Base-by-base conservation (phyloP, 176 grass and related monocot species). In the Carex littledalei region DNA sequence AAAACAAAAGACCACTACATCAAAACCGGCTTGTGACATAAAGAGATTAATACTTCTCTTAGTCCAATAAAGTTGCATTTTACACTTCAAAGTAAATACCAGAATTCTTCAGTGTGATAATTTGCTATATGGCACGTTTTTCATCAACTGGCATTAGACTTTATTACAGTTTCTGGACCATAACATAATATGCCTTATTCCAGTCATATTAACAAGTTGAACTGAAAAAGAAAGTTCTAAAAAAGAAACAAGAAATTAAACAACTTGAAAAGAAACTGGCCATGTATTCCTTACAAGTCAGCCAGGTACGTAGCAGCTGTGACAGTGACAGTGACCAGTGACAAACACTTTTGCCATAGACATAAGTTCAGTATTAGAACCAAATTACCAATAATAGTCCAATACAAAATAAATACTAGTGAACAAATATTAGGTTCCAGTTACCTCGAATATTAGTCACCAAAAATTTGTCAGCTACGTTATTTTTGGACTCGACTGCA, bases 401-500 rank as follows among this genome's bases (percentile, higher is more conserved):
- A 55, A 53, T 29, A 55, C 15, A 8, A 77, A 32, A 77, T 24
- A 55, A 21, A 73, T 54, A 77, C 1, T 31, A 56, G 22, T 16
- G 6, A 77, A 53, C n/a, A 32, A 14, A 45, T 77, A 29, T 32
- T 55, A 26, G 73, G n/a, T 29, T 31, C 11, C 12, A 17, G 5
- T 77, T 55, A 97, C 94, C 94, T 97, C 87, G 86, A 81, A 97
- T 60, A 61, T 24, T 87, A 47, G 61, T 81, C 26, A 72, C 41
- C 81, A 78, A 88, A 87, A 95, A 88, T 45, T 81, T 79, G 77
- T 85, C 75, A 43, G 95, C 91, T 49, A 98, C 87, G 69, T 95
- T 98, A 77, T 80, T 66, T 92, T 98, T 86, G 53, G 89, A 88
- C 58, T 95, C 93, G 50, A 98, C 93, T 45, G 95, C 94, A 41